Evolutionary conservation across 306 rosid genomes (phyloP), one percentile per base, ranked within the genome.

Genomic region (Castanospermum australe): DNA sequence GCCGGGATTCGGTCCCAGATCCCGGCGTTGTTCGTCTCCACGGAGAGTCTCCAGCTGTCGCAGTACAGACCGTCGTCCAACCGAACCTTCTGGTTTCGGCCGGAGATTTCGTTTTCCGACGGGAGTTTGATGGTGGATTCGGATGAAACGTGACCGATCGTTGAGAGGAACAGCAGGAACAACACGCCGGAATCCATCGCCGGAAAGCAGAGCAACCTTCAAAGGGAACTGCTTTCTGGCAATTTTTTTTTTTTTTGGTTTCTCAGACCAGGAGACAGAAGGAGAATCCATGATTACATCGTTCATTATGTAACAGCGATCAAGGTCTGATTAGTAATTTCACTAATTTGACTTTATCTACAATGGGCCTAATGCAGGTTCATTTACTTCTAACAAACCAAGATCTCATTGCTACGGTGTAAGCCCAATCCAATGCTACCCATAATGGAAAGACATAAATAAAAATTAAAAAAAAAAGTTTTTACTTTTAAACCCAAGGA

Each of bases 1-100:
- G 44, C 39, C 38, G 94, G 97, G n/a, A 92, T 69, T 5, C 41
- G 73, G 1, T 82, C 8, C 98, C 98, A 95, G 10, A 10, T 1
- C 0, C 97, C 95, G 7, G 85, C 94, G 81, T 90, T 83, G 81
- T 95, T 92, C 48, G 91, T 90, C 86, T 95, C 98, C 10, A 90
- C 87, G 42, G 96, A 56, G 48, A 95, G 86, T 69, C 92, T 84
- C 97, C 98, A 95, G 87, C 96, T 92, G 55, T 91, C 99, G 85
- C 94, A 93, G 82, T 55, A 85, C n/a, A 76, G 1, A 35, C 7
- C 24, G 55, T 89, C 76, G 67, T 75, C 78, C 15, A 57, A 44
- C 33, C 61, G 61, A 25, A 47, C 69, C 50, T 54, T 72, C 13
- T 68, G 76, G 62, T 52, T 28, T 10, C 59, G 82, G 38, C 71